A percentile compares a stretch with the other conserved stretches of the same genome.
phyloP scores from a whole-genome alignment of 768 basidiomycete genomes.

The Kwoniella sp. region DNA sequence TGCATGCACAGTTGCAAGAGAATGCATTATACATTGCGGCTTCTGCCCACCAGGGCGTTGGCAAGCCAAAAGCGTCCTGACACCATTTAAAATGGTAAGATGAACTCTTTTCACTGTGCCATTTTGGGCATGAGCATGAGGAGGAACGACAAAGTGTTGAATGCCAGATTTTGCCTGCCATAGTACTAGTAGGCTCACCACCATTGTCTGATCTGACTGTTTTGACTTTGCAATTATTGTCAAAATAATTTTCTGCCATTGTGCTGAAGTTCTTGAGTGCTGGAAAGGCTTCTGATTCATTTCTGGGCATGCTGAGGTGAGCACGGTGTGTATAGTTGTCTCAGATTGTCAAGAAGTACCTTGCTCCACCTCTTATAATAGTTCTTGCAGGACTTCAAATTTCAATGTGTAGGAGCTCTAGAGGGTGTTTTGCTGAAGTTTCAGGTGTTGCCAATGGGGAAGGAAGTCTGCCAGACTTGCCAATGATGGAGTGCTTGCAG shows the following conservation, averaged over 20 bases:
- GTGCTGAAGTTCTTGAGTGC: conserved; percentile 1
- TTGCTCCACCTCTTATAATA: no score
- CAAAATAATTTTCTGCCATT: conserved; percentile 7
- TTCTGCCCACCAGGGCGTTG: conserved; percentile 25
- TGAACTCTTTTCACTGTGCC: conserved; percentile 31
- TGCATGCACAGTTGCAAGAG: conserved; percentile 15
- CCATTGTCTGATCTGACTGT: conserved; percentile 12
- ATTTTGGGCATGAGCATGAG: conserved; percentile 31
- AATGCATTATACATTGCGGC: conserved; percentile 15
- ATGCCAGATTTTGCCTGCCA: not conserved
- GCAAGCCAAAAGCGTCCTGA: conserved; percentile 20
- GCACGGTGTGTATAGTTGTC: not conserved
- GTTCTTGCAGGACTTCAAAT: no score
- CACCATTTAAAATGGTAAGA: conserved; percentile 26
- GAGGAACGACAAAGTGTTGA: conserved; percentile 12
- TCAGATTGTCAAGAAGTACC: no score
- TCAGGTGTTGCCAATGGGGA: no score
- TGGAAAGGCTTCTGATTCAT: not conserved
- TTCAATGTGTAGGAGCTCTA: no score
- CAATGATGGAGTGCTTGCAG: no score
- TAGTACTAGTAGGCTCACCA: not conserved
- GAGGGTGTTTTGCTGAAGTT: no score
- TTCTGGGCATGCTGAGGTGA: not conserved
- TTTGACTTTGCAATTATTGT: conserved; percentile 4
- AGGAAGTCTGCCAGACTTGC: no score